Evolutionary conservation across 352 stramenopile genomes (phyloP), one percentile per base, ranked within the genome.

Genomic region (Paralagenidium karlingii): DNA sequence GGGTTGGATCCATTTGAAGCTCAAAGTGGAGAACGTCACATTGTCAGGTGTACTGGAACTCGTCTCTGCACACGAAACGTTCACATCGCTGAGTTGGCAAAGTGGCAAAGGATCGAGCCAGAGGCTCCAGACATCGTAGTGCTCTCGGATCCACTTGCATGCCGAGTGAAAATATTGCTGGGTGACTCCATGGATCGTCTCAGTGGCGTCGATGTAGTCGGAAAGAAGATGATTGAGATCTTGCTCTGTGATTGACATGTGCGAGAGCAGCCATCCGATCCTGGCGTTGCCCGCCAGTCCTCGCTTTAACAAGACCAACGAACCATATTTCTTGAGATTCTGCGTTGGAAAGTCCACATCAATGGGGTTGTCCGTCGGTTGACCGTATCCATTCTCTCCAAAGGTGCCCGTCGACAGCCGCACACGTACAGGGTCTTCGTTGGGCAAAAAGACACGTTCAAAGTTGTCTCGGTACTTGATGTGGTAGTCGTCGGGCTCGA

Each of bases 401-500:
- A 63, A 80, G 3, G 49, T 43, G 10, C 43, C 51, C 0, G 63
- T 75, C 3, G 49, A 50, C 0, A 57, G 13, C 8, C 51, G 53
- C 0, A 80, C 51, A 3, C 47, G 45, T 16, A 55, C 63, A 0
- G 66, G 55, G 0, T 53, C 30, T 0, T 55, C 39, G 1, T 38
- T 48, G 6, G 68, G 68, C 21, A 79, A 34, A 13, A 59, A 60
- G 6, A 82, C 51, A 3, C 65, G 60, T 13, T 68, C 30, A 20
- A 80, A 76, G 12, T 52, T 16, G 0, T 47, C 48, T 0, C 60
- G 38, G 38, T 82, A 24, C 1, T 30, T 34, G 12, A 68, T 38
- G 3, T 70, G 59, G 39, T 78, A 76, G 3, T 60, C 18, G 22
- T 77, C 65, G 5, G 68, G 68, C 48, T 76, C 40, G 24, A 51